Percentiles rank a stretch among this genome's conserved stretches.
phyloP scores from a whole-genome alignment of 306 rosid species.

The Abrus pulchellus region DNA sequence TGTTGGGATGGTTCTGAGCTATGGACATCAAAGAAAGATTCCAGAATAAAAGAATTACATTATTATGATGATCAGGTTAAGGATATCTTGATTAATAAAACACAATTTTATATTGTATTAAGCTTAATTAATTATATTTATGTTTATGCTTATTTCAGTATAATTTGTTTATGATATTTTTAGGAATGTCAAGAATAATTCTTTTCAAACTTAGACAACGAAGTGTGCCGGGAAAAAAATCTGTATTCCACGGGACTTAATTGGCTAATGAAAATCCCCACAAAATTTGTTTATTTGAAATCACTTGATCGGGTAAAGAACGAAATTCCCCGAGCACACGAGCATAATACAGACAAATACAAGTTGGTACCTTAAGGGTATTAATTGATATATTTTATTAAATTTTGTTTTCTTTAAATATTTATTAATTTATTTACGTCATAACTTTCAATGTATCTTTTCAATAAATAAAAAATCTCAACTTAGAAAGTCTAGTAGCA shows the following conservation, averaged over 20 bases:
- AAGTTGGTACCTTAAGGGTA: no score
- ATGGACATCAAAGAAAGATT: no score
- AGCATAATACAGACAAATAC: no score
- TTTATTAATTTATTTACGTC: no score
- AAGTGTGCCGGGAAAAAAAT: neutral
- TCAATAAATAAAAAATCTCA: no score
- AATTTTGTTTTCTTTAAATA: no score
- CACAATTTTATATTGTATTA: neutral
- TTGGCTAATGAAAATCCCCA: neutral
- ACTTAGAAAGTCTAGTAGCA: neutral
- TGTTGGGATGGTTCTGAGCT: no score
- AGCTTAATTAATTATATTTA: neutral
- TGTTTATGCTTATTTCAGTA: neutral
- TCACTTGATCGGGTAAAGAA: neutral
- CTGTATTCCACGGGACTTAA: no score
- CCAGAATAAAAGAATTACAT: neutral
- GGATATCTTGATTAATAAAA: neutral
- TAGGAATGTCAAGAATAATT: neutral
- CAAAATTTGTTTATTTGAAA: neutral
- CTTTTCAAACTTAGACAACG: neutral
- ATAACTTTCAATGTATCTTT: no score
- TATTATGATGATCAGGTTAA: neutral
- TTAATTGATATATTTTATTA: no score
- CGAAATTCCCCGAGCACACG: no score
- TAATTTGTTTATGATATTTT: neutral